Evolutionary conservation across 352 stramenopile species (phyloP), one percentile per base, ranked within the genome.

Genomic region (Globisporangium nagaii): DNA sequence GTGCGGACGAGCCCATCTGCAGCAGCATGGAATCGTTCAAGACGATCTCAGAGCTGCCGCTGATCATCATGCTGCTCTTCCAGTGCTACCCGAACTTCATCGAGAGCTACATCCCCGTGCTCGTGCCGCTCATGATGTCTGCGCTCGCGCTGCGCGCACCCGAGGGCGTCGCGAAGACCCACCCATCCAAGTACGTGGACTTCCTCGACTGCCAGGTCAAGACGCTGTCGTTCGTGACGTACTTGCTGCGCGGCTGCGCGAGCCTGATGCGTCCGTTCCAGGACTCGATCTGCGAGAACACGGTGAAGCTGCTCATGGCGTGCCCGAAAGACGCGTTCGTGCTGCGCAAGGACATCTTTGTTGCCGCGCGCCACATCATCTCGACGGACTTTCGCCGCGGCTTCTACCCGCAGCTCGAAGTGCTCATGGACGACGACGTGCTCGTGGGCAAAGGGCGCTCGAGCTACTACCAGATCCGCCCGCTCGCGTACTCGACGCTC

Each of bases 11-110:
- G n/a, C 65, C 63, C 5, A 70, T 96, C 8, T 90, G 75, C 54
- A 86, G 74, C 59, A 90, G 83, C 58, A 73, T 93, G 56, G 87
- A 97, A 60, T 97, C 90, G 31, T 98, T 97, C 69, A 96, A 95
- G 62, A 95, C 98, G 17, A 87, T 99, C 40, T 97, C 90, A 6
- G 97, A 99, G 72, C 90, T 96, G 53, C 96, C 96, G n/a, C 70
- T 98, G 39, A 98, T 98, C 68, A 96, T 99, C 54, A 99, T 98
- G 92, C 71, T 99, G 43, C 85, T 99, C 35, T 99, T 99, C 58
- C 96, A 99, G 73, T 93, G 98, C 49, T 98, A 99, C 71, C 94
- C 93, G 17, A 97, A 90, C 49, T 98, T 96, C 65, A 93, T 98
- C 25, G 95, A 97, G 73, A 90, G 72, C 40, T 97, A 98, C 66